A percentile compares a stretch with the other conserved stretches of the same genome.
Evolutionary conservation across 352 stramenopile genomes (phyloP).

Genomic region (Bremia lactucae): DNA sequence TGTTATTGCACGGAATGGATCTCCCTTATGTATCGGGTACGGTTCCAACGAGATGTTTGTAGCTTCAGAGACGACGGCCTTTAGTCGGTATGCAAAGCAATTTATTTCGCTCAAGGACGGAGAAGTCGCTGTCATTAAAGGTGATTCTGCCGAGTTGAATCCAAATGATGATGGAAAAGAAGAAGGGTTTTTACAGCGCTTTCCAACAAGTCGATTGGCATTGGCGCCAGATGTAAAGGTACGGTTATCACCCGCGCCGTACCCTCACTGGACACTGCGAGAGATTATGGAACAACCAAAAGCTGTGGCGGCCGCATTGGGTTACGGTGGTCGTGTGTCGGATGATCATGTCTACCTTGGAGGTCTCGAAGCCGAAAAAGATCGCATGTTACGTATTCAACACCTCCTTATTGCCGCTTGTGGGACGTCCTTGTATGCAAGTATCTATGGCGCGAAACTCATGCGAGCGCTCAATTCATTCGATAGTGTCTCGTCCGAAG

Average conservation of each 20-base stretch:
- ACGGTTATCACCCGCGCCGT: slow-evolving; percentile 87
- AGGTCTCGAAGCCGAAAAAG: slow-evolving; percentile 87
- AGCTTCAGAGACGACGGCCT: slow-evolving; percentile 91
- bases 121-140: slow-evolving; percentile 92
- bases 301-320: slow-evolving; percentile 89
- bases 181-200: slow-evolving; percentile 69
- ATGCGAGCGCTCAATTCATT: slow-evolving; percentile 96
- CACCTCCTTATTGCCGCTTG: slow-evolving; percentile 92
- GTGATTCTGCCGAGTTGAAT: slow-evolving; percentile 90
- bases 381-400: slow-evolving; percentile 86
- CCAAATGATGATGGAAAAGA: slow-evolving; percentile 62
- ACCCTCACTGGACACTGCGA: slow-evolving; percentile 94
- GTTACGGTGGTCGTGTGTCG: slow-evolving; percentile 90
- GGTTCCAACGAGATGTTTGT: slow-evolving; percentile 92
- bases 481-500: slow-evolving; percentile 86
- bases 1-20: slow-evolving; percentile 95
- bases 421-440: slow-evolving; percentile 92
- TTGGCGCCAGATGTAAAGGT: slow-evolving; percentile 91
- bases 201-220: slow-evolving; percentile 83
- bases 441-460: slow-evolving; percentile 92
- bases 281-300: slow-evolving; percentile 95
- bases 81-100: slow-evolving; percentile 93
- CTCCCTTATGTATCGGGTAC: slow-evolving; percentile 86
- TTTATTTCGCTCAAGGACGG: slow-evolving; percentile 96
- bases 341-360: slow-evolving; percentile 90